Base-by-base conservation (phyloP, 1,139 yeast species). In the Lodderomyces jiufengensis region DNA sequence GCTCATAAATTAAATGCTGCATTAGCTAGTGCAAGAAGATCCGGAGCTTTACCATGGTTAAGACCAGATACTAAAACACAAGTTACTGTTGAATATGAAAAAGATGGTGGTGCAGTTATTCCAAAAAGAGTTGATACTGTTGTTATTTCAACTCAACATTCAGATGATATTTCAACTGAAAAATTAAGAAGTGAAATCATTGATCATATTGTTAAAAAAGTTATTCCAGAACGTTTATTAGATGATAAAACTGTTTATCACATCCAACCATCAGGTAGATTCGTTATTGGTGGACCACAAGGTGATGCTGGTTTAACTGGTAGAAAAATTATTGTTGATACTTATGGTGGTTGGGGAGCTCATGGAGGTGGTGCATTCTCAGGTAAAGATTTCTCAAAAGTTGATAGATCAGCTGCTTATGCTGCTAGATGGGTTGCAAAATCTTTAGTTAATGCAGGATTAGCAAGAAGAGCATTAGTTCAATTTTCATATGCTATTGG, bases 311-410 rank as follows among this genome's bases (percentile, higher is more conserved):
- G 99, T 76, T 76, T 92, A 60, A 92, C 99, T 54, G 99, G 99
- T 69, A 88, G 99, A 76, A 92, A 92, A 79, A 92, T 92, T 67
- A 92, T 92, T 61, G 99, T 92, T 63, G 99, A 92, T 72, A 95
- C 98, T 49, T 92, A 92, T 74, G 99, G 99, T 76, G 98, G 99
- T 58, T 94, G 98, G 94, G 97, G 98, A 72, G 97, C 98, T 58
- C 98, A 92, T 78, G 99, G 99, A 73, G 99, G 99, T 78, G 99
- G 99, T 80, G 98, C 98, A 50, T 92, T 94, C 88, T 85, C 96
- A 47, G 99, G 99, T 72, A 92, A 92, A 79, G 99, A 92, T 72
- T 92, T 87, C 85, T 87, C 97, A 65, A 92, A 92, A 80, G 99
- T 92, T 61, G 99, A 92, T 72, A 87, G 99, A 78, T 92, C 98